These are phyloP conservation scores for Onygenales sp. DNA, from an alignment of 2,329 filamentous ascomycete genomes.

Conservation along the genomic window DNA sequence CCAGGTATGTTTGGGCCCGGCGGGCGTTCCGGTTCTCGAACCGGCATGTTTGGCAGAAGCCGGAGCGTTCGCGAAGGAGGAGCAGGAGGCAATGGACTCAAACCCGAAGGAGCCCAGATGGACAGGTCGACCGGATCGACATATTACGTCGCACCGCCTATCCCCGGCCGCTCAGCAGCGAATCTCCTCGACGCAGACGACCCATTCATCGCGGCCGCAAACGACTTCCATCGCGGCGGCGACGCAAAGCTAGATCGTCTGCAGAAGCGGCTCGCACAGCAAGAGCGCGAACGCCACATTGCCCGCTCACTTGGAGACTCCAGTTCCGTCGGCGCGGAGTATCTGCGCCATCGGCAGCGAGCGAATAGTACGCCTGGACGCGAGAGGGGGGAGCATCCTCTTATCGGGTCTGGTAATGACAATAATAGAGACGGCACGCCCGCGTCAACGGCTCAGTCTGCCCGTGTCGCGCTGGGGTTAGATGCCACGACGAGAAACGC, in stretches of 20 bases:
- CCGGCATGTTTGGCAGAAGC: slow-evolving; percentile 24
- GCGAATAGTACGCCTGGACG: neutral
- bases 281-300: slow-evolving; percentile 37
- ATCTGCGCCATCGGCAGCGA: slow-evolving; percentile 29
- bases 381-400: neutral
- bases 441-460: neutral
- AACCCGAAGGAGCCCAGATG: slow-evolving; percentile 24
- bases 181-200: slow-evolving; percentile 33
- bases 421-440: neutral
- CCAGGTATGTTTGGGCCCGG: slow-evolving; percentile 40
- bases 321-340: slow-evolving; percentile 36
- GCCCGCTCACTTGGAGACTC: slow-evolving; percentile 30
- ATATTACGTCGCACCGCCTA: slow-evolving; percentile 34
- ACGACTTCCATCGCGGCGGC: slow-evolving; percentile 27
- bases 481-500: slow-evolving; percentile 23
- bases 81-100: slow-evolving; percentile 11
- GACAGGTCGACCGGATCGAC: slow-evolving; percentile 33
- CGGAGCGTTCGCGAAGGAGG: slow-evolving; percentile 10
- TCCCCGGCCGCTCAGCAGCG: slow-evolving; percentile 24
- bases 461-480: slow-evolving; percentile 15
- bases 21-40: slow-evolving; percentile 31
- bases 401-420: neutral
- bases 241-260: slow-evolving; percentile 34
- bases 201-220: slow-evolving; percentile 31
- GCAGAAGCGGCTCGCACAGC: slow-evolving; percentile 32